Evolutionary conservation across 129 eudicot genomes (phyloP), one percentile per base, ranked within the genome.

Genomic region (Mikania micrantha): DNA sequence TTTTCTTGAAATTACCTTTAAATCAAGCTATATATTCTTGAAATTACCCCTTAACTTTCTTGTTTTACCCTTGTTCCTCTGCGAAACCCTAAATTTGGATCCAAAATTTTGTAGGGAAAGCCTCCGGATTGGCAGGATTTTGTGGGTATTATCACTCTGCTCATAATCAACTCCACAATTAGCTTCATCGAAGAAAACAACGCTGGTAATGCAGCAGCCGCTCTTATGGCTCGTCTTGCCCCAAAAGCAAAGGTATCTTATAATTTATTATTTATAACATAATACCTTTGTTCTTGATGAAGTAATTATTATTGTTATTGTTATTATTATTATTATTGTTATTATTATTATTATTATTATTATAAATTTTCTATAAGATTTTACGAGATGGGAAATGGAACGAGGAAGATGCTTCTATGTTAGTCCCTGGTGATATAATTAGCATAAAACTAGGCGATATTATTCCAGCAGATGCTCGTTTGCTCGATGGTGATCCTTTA

Each of bases 101-200:
- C n/a, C 9, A 28, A 48, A 71, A 32, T 64, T 34, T 24, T 67
- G 27, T 83, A 94, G 99, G 94, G 90, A 52, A 94, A 90, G 74
- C 97, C 99, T 67, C 99, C 99, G 11, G 99, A 94, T 71, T 94
- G 99, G 99, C 99, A 94, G 68, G 99, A 94, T 34, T 94, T 94
- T 78, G 99, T 94, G 66, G 99, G 99, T 66, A 94, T 94, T 71
- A 94, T 94, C 41, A 89, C 91, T 41, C 71, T 94, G 75, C 94
- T 94, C 2, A 74, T 90, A 49, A 94, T 94, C 36, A 94, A 94
- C 87, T 94, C 99, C 22, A 94, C 99, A 17, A 94, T 94, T 63
- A 94, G 99, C 87, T 94, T 94, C 27, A 85, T 94, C 7, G 99
- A 94, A 70, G 99, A 94, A 81, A 94, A 94, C 82, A 94, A 94